Conservation (phyloP, 192 early-diverging fungal species). For the Podila clonocystis region DNA sequence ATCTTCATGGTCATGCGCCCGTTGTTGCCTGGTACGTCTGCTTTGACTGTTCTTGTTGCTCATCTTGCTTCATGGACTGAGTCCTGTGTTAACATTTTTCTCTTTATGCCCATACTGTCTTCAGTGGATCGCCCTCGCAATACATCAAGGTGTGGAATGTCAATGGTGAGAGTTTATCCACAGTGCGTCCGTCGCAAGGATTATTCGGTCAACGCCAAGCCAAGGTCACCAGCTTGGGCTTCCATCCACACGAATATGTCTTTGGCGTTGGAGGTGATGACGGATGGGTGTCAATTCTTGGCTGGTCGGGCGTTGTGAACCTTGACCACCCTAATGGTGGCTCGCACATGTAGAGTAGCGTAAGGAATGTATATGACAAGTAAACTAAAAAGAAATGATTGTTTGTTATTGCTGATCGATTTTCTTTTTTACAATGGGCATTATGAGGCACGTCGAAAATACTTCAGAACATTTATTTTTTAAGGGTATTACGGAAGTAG, state of each 20-base stretch:
- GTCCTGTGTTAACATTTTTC: neutral
- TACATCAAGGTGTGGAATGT: slow-evolving; percentile 69
- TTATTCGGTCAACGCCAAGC: slow-evolving; percentile 63
- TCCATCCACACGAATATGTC: slow-evolving; percentile 74
- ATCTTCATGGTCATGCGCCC: slow-evolving; percentile 68
- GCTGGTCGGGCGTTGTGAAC: slow-evolving; percentile 29
- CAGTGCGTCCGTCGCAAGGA: slow-evolving; percentile 62
- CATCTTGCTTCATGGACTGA: neutral
- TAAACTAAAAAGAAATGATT: no score
- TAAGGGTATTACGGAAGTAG: no score
- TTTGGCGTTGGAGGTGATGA: slow-evolving; percentile 61
- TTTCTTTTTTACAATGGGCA: no score
- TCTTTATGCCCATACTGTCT: neutral
- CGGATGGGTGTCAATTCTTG: slow-evolving; percentile 48
- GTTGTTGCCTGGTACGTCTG: slow-evolving; percentile 65
- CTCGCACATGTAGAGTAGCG: neutral
- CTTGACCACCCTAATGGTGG: neutral
- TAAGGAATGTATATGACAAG: no score
- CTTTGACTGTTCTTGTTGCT: no score
- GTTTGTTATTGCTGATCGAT: no score
- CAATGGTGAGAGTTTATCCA: slow-evolving; percentile 55
- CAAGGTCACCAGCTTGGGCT: slow-evolving; percentile 65
- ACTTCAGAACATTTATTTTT: no score
- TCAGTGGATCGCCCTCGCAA: slow-evolving; percentile 49
- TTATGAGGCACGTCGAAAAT: no score